Evolutionary conservation across 1,139 yeast genomes (phyloP).

Genomic region (Candida buenavistaensis): DNA sequence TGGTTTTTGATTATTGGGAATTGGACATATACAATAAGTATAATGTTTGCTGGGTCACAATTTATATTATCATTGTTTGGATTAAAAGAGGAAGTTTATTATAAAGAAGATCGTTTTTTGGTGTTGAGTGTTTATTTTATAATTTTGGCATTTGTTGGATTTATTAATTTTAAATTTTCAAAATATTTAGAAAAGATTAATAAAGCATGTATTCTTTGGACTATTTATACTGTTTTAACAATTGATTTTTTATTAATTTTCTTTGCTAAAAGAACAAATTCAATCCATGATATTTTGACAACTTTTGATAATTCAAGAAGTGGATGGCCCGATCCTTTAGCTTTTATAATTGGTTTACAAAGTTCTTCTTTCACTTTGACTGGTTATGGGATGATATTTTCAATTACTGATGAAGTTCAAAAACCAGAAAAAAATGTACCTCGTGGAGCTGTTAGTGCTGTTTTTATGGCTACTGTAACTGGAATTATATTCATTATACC

Average conservation of each 20-base stretch:
- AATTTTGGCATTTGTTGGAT: conserved; percentile 58
- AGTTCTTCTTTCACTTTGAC: conserved; percentile 78
- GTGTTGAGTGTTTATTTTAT: conserved; percentile 57
- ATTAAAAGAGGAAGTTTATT: conserved; percentile 54
- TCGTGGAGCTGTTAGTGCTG: conserved; percentile 70
- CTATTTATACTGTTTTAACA: conserved; percentile 66
- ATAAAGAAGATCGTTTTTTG: conserved; percentile 55
- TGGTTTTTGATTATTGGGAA: conserved; percentile 74
- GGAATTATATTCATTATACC: conserved; percentile 77
- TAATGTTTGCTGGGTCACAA: conserved; percentile 74
- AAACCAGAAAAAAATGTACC: conserved; percentile 76
- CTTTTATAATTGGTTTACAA: conserved; percentile 73
- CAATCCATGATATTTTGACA: conserved; percentile 60
- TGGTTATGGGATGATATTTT: conserved; percentile 80
- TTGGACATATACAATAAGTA: conserved; percentile 74
- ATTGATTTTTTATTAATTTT: conserved; percentile 63
- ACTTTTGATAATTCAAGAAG: conserved; percentile 68
- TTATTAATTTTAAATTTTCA: conserved; percentile 62
- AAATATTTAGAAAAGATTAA: conserved; percentile 62
- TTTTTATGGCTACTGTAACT: conserved; percentile 60
- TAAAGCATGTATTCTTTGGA: conserved; percentile 70
- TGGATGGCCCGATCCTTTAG: conserved; percentile 69
- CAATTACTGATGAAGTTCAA: conserved; percentile 80
- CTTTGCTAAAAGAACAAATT: conserved; percentile 61
- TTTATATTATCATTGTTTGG: conserved; percentile 67